Evolutionary conservation across 331 rosid species (phyloP).

Genomic region (Stylosanthes scabra): DNA sequence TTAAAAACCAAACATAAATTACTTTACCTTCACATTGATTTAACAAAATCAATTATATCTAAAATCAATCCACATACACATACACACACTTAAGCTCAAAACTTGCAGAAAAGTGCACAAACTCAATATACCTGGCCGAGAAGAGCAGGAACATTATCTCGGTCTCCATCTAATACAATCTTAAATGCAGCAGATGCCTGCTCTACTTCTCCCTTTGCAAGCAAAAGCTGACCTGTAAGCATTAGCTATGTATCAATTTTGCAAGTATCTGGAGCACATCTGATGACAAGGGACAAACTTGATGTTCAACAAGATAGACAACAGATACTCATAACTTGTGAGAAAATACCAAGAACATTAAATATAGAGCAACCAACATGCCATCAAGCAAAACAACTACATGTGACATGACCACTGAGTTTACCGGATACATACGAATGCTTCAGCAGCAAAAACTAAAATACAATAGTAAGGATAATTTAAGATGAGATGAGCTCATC

Average conservation of each 20-base stretch:
- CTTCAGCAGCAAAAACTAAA: conserved; percentile 1
- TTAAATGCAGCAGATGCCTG: conserved; percentile 97
- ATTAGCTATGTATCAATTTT: conserved; percentile 38
- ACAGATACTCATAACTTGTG: conserved; percentile 1
- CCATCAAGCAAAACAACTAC: conserved; percentile 15
- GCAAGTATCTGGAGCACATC: conserved; percentile 34
- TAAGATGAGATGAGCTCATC: neutral
- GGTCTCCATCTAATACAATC: conserved; percentile 94
- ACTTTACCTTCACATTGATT: too few species aligned
- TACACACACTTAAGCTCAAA: neutral
- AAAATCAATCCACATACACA: too few species aligned
- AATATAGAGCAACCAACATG: conserved; percentile 22
- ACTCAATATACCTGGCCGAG: conserved; percentile 77
- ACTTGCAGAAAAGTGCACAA: neutral
- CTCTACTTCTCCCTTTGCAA: conserved; percentile 95
- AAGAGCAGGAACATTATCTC: conserved; percentile 96
- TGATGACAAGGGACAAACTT: conserved; percentile 23
- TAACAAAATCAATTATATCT: too few species aligned
- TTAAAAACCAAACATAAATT: too few species aligned
- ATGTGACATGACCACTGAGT: conserved; percentile 1
- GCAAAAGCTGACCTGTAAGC: conserved; percentile 94
- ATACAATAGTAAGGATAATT: neutral
- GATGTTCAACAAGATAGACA: conserved; percentile 21
- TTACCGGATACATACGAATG: conserved; percentile 25
- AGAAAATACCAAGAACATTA: conserved; percentile 28